These are phyloP conservation scores for Peronospora belbahrii DNA, from an alignment of 352 stramenopile species.

Conservation along the genomic window DNA sequence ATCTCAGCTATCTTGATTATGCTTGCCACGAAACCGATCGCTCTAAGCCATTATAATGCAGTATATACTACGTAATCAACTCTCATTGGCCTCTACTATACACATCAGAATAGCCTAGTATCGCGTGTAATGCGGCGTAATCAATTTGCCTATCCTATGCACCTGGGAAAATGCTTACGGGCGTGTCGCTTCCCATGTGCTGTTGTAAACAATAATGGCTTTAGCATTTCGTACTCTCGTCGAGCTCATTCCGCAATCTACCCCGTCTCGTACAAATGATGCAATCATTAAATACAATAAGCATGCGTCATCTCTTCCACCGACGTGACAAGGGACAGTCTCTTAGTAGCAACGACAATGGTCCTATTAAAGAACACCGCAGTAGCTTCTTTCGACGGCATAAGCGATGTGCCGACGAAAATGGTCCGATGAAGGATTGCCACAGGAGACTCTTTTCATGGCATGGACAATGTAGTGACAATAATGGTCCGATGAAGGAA, in stretches of 20 bases:
- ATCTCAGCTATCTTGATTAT: no score
- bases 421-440: slow-evolving; percentile 17
- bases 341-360: slow-evolving; percentile 5
- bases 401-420: slow-evolving; percentile 6
- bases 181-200: not conserved
- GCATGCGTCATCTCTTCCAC: slow-evolving; percentile 33
- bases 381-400: slow-evolving; percentile 22
- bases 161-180: slow-evolving; percentile 17
- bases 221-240: not conserved
- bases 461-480: slow-evolving; percentile 2
- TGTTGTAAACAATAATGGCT: no score
- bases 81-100: no score
- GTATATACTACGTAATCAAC: no score
- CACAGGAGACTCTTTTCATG: slow-evolving; percentile 24
- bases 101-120: no score
- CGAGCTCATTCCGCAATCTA: slow-evolving; percentile 16
- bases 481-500: slow-evolving; percentile 17
- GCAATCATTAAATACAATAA: not conserved
- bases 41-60: no score
- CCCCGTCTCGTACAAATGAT: slow-evolving; percentile 5
- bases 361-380: slow-evolving; percentile 19
- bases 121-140: slow-evolving; percentile 5
- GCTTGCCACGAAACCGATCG: no score
- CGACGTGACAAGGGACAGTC: slow-evolving; percentile 18
- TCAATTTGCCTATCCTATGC: slow-evolving; percentile 12